Base-by-base conservation (phyloP, 106 monocot genomes). In the Chionographis japonica region DNA sequence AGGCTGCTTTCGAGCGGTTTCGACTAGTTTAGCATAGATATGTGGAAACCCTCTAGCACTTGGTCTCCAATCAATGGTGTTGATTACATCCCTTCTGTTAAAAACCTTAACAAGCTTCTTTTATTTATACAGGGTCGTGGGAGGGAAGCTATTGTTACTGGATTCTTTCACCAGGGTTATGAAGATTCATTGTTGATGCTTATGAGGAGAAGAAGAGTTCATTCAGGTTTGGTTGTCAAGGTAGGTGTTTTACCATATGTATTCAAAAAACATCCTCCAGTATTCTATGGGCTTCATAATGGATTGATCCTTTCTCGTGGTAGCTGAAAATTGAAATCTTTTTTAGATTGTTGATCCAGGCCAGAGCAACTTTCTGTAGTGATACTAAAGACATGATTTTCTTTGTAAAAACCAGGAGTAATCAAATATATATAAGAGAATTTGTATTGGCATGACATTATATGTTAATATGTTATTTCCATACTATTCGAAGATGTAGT, bases 191-290 rank as follows among this genome's bases (percentile, higher is more conserved):
- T 97, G 68, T 62, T 97, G 59, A 97, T 97, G 95, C 86, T 97
- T 46, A 97, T 97, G 86, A 89, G 78, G 76, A 97, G 95, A 78
- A 88, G 95, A 89, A 81, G 76, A 65, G 92, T 89, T 27, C 89
- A 97, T 72, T 78, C 86, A 58, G 95, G 95, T 64, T 83, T 97
- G 73, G 92, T 97, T 75, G 81, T 97, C 20, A 97, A 97, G 97
- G 97, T 86, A 62, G 7, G 37, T 55, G 19, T 19, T 40, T 8
- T 52, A 6, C 40, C 38, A 12, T 15, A 19, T 66, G 51, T 11
- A 7, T 54, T 39, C 8, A 50, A 6, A 37, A 27, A 27, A 27
- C 27, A 27, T 0, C 27, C 0, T 27, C 27, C 27, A 27, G 27
- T 27, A 27, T 27, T 27, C 27, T 62, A 40, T 62, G 53, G 40